These are phyloP conservation scores for Eucalyptus shirleyi DNA, from an alignment of 345 rosid species.

Conservation along the genomic window DNA sequence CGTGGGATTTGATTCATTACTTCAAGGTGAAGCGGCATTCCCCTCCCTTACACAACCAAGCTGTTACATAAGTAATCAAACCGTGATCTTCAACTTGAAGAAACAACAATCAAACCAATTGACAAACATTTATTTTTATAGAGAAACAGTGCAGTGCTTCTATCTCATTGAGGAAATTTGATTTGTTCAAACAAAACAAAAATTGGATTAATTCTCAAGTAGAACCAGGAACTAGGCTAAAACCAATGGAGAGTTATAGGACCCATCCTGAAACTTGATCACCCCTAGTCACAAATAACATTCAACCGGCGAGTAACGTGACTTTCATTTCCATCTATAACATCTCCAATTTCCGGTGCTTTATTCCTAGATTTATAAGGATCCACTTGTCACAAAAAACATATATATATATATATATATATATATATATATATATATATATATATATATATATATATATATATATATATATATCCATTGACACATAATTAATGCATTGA, in stretches of 20 bases:
- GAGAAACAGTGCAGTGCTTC: background rate
- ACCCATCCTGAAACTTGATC: background rate
- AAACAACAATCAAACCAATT: background rate
- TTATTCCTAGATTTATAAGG: background rate
- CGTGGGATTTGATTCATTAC: no score
- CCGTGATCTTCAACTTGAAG: background rate
- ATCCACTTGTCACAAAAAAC: background rate
- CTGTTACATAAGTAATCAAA: background rate
- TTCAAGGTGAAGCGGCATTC: no score
- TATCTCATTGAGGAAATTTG: background rate
- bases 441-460: no score
- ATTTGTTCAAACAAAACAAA: background rate
- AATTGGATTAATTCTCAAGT: background rate
- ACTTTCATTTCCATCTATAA: background rate
- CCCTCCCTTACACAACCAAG: no score
- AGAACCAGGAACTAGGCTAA: fast-evolving
- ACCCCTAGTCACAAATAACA: background rate
- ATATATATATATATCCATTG: no score
- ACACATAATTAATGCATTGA: background rate
- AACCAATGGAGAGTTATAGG: background rate
- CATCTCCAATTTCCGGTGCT: background rate
- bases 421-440: no score
- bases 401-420: no score
- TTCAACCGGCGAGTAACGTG: background rate
- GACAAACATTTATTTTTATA: background rate